Conservation (phyloP, 108 stramenopile genomes). For the Hondaea fermentalgiana region DNA sequence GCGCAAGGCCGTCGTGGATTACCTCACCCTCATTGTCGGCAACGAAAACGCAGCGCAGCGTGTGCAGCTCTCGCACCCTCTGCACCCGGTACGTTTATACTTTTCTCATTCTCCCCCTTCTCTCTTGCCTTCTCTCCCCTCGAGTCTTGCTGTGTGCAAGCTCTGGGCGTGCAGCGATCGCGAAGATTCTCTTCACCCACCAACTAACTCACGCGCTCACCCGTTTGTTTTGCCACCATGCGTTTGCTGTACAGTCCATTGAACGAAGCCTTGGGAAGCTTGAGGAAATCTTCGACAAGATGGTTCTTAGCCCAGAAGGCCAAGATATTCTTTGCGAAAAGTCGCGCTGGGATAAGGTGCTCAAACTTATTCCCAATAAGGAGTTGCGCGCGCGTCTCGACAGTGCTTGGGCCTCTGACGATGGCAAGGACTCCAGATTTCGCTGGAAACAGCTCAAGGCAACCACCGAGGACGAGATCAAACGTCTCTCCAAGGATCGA, state of each 20-base stretch:
- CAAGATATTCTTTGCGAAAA: conserved; percentile 59
- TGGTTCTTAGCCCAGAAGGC: conserved; percentile 65
- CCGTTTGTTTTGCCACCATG: background rate
- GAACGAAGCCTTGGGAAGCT: conserved; percentile 68
- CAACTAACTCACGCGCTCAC: too few relatives aligned
- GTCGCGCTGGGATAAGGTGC: conserved; percentile 66
- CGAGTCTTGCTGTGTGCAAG: too few relatives aligned
- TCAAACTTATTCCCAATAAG: conserved; percentile 70
- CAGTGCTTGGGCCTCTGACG: background rate
- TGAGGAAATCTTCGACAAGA: conserved; percentile 78
- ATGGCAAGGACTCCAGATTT: background rate
- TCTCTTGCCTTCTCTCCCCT: too few relatives aligned
- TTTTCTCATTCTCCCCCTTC: too few relatives aligned
- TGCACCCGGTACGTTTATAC: conserved; percentile 59
- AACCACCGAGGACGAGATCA: background rate
- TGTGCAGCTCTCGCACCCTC: conserved; percentile 49
- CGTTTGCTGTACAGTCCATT: conserved; percentile 39
- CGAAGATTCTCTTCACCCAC: too few relatives aligned
- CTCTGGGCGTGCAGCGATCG: too few relatives aligned
- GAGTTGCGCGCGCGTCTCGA: conserved; percentile 42
- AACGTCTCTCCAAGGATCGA: background rate
- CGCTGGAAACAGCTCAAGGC: conserved; percentile 63
- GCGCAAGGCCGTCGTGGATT: conserved; percentile 80
- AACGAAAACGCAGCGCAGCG: conserved; percentile 38
- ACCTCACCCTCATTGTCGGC: conserved; percentile 73